Evolutionary conservation across 805 yeast genomes (phyloP).

Genomic region (Candida arabinofermentans): DNA sequence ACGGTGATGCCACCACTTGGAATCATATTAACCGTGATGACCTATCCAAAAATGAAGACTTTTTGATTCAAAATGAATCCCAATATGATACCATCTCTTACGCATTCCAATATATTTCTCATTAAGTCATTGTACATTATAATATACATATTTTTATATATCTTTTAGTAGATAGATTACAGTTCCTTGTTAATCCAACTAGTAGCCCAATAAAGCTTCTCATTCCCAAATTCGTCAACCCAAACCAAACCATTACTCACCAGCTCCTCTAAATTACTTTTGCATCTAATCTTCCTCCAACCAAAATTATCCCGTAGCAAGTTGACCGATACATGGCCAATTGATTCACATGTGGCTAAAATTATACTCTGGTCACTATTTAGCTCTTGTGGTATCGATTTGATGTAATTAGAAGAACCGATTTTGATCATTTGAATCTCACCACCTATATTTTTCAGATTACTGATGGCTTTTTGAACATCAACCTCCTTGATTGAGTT

Average conservation of each 20-base stretch:
- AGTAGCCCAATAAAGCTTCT: conserved; percentile 65
- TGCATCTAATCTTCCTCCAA: conserved; percentile 67
- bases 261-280: conserved; percentile 69
- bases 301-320: conserved; percentile 67
- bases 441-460: conserved; percentile 57
- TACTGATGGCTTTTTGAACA: conserved; percentile 49
- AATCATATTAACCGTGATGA: conserved; percentile 73
- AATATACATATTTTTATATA: neutral
- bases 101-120: conserved; percentile 92
- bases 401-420: conserved; percentile 53
- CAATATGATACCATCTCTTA: conserved; percentile 68
- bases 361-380: conserved; percentile 67
- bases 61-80: conserved; percentile 69
- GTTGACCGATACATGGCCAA: conserved; percentile 68
- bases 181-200: conserved; percentile 50
- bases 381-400: conserved; percentile 60
- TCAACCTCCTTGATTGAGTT: conserved; percentile 38
- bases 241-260: conserved; percentile 79
- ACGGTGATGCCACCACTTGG: conserved; percentile 98
- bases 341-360: conserved; percentile 68
- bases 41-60: conserved; percentile 67
- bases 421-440: conserved; percentile 65
- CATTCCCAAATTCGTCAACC: conserved; percentile 59
- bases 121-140: conserved; percentile 29
- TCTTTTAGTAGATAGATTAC: neutral